Evolutionary conservation across 1,139 yeast genomes (phyloP).

Genomic region (Blastobotrys serpentis): DNA sequence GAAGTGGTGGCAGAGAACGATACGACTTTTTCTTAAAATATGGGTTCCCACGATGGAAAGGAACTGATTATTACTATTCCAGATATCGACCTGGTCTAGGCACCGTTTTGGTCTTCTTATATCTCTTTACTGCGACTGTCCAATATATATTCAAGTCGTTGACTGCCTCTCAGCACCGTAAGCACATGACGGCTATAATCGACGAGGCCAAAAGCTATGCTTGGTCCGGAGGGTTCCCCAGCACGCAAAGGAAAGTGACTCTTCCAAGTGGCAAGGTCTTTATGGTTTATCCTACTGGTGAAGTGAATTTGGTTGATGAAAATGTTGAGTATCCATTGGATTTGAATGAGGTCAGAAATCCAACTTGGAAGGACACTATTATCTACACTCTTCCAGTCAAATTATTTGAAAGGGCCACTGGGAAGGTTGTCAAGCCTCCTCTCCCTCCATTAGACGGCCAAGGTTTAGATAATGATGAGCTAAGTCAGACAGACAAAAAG

Average conservation of each 20-base stretch:
- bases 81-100: slow-evolving; percentile 53
- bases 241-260: slow-evolving; percentile 39
- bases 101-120: slow-evolving; percentile 52
- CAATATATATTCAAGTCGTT: slow-evolving; percentile 60
- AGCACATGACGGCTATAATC: slow-evolving; percentile 46
- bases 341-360: slow-evolving; percentile 41
- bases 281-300: slow-evolving; percentile 66
- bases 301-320: slow-evolving; percentile 60
- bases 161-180: slow-evolving; percentile 59
- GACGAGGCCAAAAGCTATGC: slow-evolving; percentile 45
- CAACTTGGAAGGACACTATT: slow-evolving; percentile 57
- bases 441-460: slow-evolving; percentile 11
- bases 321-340: slow-evolving; percentile 40
- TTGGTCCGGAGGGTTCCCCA: slow-evolving; percentile 43
- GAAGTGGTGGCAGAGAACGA: slow-evolving; percentile 59
- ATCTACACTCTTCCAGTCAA: slow-evolving; percentile 43
- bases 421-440: slow-evolving; percentile 16
- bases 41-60: slow-evolving; percentile 84
- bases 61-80: slow-evolving; percentile 39
- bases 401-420: slow-evolving; percentile 23
- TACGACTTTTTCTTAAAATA: slow-evolving; percentile 80
- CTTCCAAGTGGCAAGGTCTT: slow-evolving; percentile 56
- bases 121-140: slow-evolving; percentile 50
- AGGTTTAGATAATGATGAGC: background rate
- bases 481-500: slow-evolving; percentile 14